Base-by-base conservation (phyloP, 2,329 filamentous ascomycete species). In the Verticillium dahliae region DNA sequence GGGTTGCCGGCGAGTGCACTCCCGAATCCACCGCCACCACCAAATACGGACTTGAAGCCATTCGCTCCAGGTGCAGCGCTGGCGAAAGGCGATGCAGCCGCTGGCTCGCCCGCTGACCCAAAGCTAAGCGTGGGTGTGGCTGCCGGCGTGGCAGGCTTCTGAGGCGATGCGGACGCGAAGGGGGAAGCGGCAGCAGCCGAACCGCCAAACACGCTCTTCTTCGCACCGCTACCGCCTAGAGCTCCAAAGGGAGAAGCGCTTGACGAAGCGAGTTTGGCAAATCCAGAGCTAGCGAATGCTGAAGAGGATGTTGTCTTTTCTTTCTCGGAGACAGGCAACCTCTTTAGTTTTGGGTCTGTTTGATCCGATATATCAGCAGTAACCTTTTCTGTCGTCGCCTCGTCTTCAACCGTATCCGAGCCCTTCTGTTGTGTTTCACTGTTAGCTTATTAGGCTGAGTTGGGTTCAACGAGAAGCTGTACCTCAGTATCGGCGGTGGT, bases 281-380 rank as follows among this genome's bases (percentile, higher is more conserved):
- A 87, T 18, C 83, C 85, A 3, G 90, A 92, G 57, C 80, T 81
- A 27, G 85, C 85, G 72, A 92, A 92, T 6, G 87, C 85, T 27
- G 45, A 52, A 10, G 84, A 83, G 59, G 72, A 70, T 39, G 66
- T 63, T 35, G 63, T 65, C 55, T 69, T 73, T 58, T 71, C 72
- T 58, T 73, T 71, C 39, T 35, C 34, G 22, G 45, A 22, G n/a
- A 52, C n/a, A 13, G 45, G 45, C 45, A 52, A 27, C 45, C n/a
- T 52, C n/a, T n/a, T 52, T 27, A n/a, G 27, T 18, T 52, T 52
- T 13, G 22, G n/a, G 18, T n/a, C 22, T 10, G 18, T 10, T 27
- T 52, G n/a, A 52, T 52, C 45, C n/a, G 18, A 52, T 52, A 18
- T 6, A 52, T 52, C 45, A 18, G 18, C 9, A 7, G 22, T 52